Evolutionary conservation across 2,329 filamentous ascomycete species (phyloP).

Genomic region (Calonectria multiphialidica): DNA sequence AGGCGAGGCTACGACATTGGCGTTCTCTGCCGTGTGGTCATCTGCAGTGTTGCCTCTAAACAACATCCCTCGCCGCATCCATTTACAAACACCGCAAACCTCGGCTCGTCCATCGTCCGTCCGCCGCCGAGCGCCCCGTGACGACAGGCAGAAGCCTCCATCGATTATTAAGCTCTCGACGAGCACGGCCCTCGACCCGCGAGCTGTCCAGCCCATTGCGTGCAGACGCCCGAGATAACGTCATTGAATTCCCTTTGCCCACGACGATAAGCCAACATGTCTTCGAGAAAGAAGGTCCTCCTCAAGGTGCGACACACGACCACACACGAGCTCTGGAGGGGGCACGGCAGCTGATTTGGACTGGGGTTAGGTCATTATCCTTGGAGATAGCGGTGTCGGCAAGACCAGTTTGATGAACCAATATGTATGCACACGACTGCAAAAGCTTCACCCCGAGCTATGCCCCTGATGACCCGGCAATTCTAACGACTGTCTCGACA

Average conservation of each 20-base stretch:
- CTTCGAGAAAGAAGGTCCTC: conserved; percentile 89
- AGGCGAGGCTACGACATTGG: conserved; percentile 45
- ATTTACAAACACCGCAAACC: conserved; percentile 14
- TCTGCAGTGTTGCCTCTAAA: conserved; percentile 38
- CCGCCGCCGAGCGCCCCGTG: not conserved
- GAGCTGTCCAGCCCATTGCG: conserved; percentile 31
- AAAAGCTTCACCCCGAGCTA: conserved; percentile 19
- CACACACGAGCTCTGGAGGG: not conserved
- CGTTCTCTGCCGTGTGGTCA: conserved; percentile 35
- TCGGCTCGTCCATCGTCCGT: not conserved
- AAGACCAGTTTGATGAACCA: conserved; percentile 99
- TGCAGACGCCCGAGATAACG: conserved; percentile 44
- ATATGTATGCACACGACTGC: conserved; percentile 83
- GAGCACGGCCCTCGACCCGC: conserved; percentile 16
- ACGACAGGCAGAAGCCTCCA: conserved; percentile 4
- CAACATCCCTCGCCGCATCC: conserved; percentile 30
- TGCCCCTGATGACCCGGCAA: conserved; percentile 3
- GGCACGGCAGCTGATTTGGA: conserved; percentile 28
- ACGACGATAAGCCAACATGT: conserved; percentile 65
- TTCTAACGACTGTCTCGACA: conserved; percentile 23
- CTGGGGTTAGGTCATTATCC: conserved; percentile 87
- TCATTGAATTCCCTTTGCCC: conserved; percentile 41
- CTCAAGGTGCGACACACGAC: conserved; percentile 74
- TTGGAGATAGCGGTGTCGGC: conserved; percentile 98
- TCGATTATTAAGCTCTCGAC: conserved; percentile 3